Conservation (phyloP, 768 basidiomycete species). For the Neoboletus subvelutipes region DNA sequence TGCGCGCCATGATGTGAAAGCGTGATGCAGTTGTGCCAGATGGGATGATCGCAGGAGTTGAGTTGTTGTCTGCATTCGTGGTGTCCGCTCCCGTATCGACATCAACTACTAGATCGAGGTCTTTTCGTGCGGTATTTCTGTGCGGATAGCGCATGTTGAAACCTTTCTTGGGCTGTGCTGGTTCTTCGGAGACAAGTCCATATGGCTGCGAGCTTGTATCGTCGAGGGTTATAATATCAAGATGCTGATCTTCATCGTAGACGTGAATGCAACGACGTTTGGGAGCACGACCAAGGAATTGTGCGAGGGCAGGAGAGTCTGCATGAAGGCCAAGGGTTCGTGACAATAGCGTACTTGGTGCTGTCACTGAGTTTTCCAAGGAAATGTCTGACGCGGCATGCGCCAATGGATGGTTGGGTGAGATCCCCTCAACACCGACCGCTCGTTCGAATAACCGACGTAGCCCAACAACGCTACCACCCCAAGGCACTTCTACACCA, state of each 20-base stretch:
- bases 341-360: conserved; percentile 41
- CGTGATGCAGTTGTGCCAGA: conserved; percentile 31
- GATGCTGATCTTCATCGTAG: conserved; percentile 31
- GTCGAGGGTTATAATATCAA: conserved; percentile 34
- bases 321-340: conserved; percentile 49
- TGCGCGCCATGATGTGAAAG: conserved; percentile 47
- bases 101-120: conserved; percentile 33
- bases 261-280: conserved; percentile 43
- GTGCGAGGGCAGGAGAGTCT: conserved; percentile 52
- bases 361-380: conserved; percentile 6
- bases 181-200: background rate
- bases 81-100: background rate
- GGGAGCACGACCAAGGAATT: conserved; percentile 46
- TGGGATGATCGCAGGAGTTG: conserved; percentile 5
- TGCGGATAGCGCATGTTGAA: conserved; percentile 44
- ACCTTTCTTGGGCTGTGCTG: conserved; percentile 2
- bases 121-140: conserved; percentile 41
- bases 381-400: background rate
- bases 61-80: background rate
- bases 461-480: conserved; percentile 43
- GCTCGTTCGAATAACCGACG: conserved; percentile 50
- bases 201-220: background rate
- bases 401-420: conserved; percentile 11
- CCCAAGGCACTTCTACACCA: conserved; percentile 35
- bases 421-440: conserved; percentile 37